Base-by-base conservation (phyloP, 805 yeast species). In the Kodamaea fukazawae region DNA sequence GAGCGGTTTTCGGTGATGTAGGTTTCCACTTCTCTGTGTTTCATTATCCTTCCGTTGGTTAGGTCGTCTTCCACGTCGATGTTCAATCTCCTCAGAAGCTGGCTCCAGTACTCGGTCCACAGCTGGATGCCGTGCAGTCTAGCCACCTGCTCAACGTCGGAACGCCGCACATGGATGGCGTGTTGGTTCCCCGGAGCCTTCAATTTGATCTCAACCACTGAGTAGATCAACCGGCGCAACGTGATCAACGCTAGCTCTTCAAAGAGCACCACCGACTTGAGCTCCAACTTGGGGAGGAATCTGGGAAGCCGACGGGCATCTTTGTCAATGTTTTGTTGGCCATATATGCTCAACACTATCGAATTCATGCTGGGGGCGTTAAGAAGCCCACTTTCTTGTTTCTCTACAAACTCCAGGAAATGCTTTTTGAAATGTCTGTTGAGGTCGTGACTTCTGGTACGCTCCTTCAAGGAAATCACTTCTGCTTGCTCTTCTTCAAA, bases 401-500 rank as follows among this genome's bases (percentile, higher is more conserved):
- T 14, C 3, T 38, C 29, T 7, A 34, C n/a, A 18, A 34, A 42
- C 7, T 26, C n/a, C 12, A 23, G 14, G 15, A 10, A 37, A 6
- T 16, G 32, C 27, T 22, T 30, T 6, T 14, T 23, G 17, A 40
- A 37, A 25, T 36, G 40, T 5, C 41, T 29, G 4, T 39, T 38
- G 4, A 18, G 23, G 31, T 46, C 47, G 17, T 41, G 38, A 3
- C 20, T 15, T 9, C 36, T 34, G 3, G 37, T 11, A 6, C 40
- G 41, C 29, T 62, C 69, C 18, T 48, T 49, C 10, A 39, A 40
- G 6, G 49, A 42, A 8, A 66, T 44, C 31, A 46, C 29, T 9
- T 46, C 46, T 35, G 67, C 56, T 34, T 70, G 69, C 2, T 47
- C 47, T 23, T 75, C 74, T 47, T 80, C 86, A 45, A 72, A 51